A percentile compares a stretch with the other conserved stretches of the same genome.
These are phyloP conservation scores for Leccinum sublutescens DNA, from an alignment of 768 basidiomycete species.

Conservation along the genomic window DNA sequence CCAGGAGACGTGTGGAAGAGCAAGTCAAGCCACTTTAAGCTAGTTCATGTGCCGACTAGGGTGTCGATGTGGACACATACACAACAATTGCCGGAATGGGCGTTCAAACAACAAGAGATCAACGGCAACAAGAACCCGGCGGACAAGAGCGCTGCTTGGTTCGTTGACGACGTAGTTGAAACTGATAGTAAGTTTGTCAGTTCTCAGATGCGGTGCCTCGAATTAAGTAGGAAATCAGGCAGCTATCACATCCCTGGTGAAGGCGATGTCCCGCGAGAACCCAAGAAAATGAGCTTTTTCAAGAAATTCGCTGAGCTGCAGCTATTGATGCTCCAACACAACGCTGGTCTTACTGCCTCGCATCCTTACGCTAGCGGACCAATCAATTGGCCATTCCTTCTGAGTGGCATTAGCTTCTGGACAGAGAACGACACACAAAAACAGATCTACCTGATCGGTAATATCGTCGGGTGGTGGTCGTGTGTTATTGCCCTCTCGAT, in stretches of 20 bases:
- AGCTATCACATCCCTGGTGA: constrained; percentile 50
- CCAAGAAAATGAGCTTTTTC: constrained; percentile 88
- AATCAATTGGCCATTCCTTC: constrained; percentile 97
- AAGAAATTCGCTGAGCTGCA: constrained; percentile 93
- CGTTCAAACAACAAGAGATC: constrained; percentile 94
- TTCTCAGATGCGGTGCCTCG: constrained; percentile 2
- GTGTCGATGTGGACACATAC: constrained; percentile 94
- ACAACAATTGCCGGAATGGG: constrained; percentile 91
- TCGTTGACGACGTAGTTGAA: constrained; percentile 75
- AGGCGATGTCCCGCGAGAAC: constrained; percentile 55
- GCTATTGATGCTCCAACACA: constrained; percentile 95
- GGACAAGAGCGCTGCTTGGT: constrained; percentile 87
- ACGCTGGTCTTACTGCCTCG: constrained; percentile 95
- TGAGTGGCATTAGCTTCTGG: constrained; percentile 99
- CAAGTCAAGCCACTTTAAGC: constrained; percentile 89
- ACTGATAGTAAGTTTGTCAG: constrained; percentile 57
- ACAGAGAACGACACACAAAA: constrained; percentile 79
- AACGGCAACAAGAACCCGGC: constrained; percentile 93
- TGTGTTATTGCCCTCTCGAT: constrained; percentile 84
- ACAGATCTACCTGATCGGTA: constrained; percentile 97
- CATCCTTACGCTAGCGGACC: constrained; percentile 97
- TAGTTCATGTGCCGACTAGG: constrained; percentile 85
- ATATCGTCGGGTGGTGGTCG: constrained; percentile 93
- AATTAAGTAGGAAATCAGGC: constrained; percentile 43
- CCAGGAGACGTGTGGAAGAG: constrained; percentile 88